Conservation (phyloP, 495 filamentous ascomycete genomes). For the Neurospora cerealis region DNA sequence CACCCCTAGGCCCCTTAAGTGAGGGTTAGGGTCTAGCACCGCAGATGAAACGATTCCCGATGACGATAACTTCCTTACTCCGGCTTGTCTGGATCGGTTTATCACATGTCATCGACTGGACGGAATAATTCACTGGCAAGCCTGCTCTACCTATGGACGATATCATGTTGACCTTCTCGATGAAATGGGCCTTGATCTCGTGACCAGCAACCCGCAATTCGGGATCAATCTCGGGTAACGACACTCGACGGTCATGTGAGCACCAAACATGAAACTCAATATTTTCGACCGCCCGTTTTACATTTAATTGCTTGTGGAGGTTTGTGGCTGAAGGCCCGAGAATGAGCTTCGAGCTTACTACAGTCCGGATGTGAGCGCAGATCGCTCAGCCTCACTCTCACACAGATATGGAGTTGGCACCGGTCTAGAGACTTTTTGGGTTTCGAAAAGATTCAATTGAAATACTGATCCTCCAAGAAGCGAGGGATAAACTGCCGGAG, state of each 20-base stretch:
- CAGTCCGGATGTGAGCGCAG: neutral
- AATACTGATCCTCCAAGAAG: neutral
- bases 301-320: neutral
- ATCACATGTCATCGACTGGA: neutral
- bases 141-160: neutral
- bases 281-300: neutral
- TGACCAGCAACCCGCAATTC: neutral
- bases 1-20: neutral
- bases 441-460: neutral
- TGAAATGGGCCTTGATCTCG: neutral
- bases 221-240: neutral
- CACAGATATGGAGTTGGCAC: neutral
- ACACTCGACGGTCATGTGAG: neutral
- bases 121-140: neutral
- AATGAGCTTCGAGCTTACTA: neutral
- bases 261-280: neutral
- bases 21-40: neutral
- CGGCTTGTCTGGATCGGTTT: neutral
- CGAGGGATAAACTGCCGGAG: neutral
- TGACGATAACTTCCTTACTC: neutral
- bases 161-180: neutral
- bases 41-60: neutral
- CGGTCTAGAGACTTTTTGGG: neutral
- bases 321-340: neutral
- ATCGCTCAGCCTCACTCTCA: neutral